Percentiles rank a stretch among this genome's conserved stretches.
These are phyloP conservation scores for Trichoderma virens DNA, from an alignment of 495 filamentous ascomycete genomes.

Conservation along the genomic window DNA sequence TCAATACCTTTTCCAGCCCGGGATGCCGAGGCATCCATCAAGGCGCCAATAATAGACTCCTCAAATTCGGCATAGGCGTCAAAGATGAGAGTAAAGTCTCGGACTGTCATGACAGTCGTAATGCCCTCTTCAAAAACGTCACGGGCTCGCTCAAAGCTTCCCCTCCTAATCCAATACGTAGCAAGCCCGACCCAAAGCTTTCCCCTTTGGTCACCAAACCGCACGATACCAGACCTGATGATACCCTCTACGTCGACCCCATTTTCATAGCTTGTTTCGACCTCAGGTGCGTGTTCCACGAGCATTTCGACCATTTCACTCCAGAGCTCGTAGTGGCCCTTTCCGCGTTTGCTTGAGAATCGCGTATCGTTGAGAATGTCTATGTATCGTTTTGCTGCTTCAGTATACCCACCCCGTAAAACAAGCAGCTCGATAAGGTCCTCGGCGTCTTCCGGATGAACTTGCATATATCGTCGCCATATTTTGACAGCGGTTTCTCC, in stretches of 20 bases:
- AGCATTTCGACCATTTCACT: constrained; percentile 96
- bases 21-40: constrained; percentile 81
- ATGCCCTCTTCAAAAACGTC: constrained; percentile 97
- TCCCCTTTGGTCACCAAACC: constrained; percentile 90
- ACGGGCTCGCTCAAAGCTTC: constrained; percentile 79
- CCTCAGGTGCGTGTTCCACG: constrained; percentile 81
- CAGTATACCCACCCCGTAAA: constrained; percentile 76
- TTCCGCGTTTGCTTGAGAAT: constrained; percentile 87
- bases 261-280: constrained; percentile 68
- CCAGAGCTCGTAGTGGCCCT: constrained; percentile 95
- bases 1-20: constrained; percentile 75
- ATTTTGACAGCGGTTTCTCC: constrained; percentile 88
- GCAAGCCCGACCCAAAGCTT: constrained; percentile 96
- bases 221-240: constrained; percentile 83
- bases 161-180: constrained; percentile 92
- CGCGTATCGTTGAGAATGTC: constrained; percentile 86
- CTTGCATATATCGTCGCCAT: constrained; percentile 95
- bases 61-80: constrained; percentile 96
- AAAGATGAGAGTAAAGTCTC: constrained; percentile 94
- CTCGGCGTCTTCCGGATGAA: constrained; percentile 92
- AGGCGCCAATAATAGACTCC: constrained; percentile 82
- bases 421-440: constrained; percentile 87
- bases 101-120: constrained; percentile 97
- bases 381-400: constrained; percentile 90
- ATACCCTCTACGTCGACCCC: constrained; percentile 92